Conservation (phyloP, 768 basidiomycete genomes). For the Termitomyces sp. region DNA sequence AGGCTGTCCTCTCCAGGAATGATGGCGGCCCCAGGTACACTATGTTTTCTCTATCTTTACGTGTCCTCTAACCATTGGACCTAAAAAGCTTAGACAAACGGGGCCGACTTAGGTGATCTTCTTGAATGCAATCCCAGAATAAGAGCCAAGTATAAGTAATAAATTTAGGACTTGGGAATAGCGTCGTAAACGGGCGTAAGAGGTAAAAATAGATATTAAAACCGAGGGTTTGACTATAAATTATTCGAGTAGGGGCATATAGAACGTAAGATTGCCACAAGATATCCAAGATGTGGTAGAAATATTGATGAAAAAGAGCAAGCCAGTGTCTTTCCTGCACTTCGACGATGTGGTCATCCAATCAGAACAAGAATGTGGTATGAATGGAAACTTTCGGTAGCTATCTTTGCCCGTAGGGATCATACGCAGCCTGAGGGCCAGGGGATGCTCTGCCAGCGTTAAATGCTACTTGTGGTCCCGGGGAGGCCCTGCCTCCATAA, state of each 20-base stretch:
- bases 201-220: slow-evolving; percentile 7
- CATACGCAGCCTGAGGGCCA: slow-evolving; percentile 39
- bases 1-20: too few species aligned
- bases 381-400: slow-evolving; percentile 2
- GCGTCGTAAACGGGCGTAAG: neutral
- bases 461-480: slow-evolving; percentile 38
- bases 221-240: neutral
- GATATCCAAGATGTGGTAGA: slow-evolving; percentile 6
- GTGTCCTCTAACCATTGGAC: neutral
- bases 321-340: slow-evolving; percentile 7
- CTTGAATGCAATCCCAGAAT: neutral
- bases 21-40: neutral
- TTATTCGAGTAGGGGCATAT: slow-evolving; percentile 1
- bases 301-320: slow-evolving; percentile 7
- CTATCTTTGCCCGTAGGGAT: slow-evolving; percentile 12
- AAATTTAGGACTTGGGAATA: slow-evolving; percentile 1
- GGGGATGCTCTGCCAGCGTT: slow-evolving; percentile 31
- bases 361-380: slow-evolving; percentile 7
- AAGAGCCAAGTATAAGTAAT: neutral
- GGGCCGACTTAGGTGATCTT: too few species aligned
- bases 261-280: neutral
- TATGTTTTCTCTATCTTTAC: neutral
- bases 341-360: neutral
- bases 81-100: neutral
- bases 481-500: slow-evolving; percentile 31